Evolutionary conservation across 352 stramenopile species (phyloP), one percentile per base, ranked within the genome.

Genomic region (Aphanomyces cochlioides): DNA sequence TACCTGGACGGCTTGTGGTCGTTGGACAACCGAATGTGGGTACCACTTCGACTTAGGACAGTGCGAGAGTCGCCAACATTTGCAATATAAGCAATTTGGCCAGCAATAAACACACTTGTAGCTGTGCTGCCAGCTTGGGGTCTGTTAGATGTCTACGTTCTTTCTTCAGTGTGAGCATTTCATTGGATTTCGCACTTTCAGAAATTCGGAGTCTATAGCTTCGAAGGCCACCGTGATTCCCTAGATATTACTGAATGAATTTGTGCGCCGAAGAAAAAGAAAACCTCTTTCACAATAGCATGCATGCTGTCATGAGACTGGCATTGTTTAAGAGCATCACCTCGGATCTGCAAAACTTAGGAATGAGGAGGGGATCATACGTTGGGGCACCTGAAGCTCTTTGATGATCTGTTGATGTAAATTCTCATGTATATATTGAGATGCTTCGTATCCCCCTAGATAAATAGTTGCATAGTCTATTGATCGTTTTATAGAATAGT

Each of bases 1-100:
- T 83, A 82, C 58, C 88, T 67, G 56, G 75, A 85, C 13, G 96
- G 96, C 78, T 99, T 99, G 78, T 99, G 96, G 75, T 99, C 96
- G 66, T 97, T 96, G 15, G 95, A 98, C 12, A 98, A 79, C 68
- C 96, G 90, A 19, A 96, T 81, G 3, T 90, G 93, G 36, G 84
- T 78, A 1, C 92, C 90, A 19, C 83, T 85, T 19, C 94, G 85
- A 53, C 93, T 98, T 50, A 99, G 65, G 17, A 98, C 85, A 6
- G 97, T 98, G 6, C 96, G 84, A 41, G 92, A 98, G 73, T 99
- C 96, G 38, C 96, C 96, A 7, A 98, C 93, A 71, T 99, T 99
- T 0, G 94, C 93, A 7, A 97, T 92, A 74, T 98, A 98, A 43
- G 99, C 74, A 50, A 89, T 78, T 40, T 92, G 85, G 5, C 96